Percentiles rank a stretch among this genome's conserved stretches.
Conservation (phyloP, 768 basidiomycete species). For the Pisolithus tinctorius region DNA sequence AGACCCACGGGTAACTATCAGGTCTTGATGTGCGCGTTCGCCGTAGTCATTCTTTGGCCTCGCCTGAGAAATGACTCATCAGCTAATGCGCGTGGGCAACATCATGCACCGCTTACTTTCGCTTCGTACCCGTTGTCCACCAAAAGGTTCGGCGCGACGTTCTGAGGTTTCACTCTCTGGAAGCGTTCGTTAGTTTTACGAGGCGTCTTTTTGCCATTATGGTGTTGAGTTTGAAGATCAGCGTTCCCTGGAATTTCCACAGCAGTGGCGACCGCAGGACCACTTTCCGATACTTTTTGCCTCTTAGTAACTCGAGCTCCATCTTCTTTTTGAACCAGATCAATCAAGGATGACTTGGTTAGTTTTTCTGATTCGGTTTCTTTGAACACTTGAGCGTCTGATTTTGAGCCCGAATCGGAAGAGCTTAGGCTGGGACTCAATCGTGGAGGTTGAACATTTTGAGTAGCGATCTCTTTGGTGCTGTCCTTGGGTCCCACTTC, state of each 20-base stretch:
- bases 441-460: constrained; percentile 3
- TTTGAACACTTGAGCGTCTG: constrained; percentile 9
- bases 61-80: constrained; percentile 34
- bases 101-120: constrained; percentile 45
- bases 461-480: neutral
- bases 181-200: constrained; percentile 61
- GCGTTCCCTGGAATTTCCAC: constrained; percentile 10
- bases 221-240: neutral
- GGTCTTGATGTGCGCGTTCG: constrained; percentile 72
- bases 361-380: constrained; percentile 1
- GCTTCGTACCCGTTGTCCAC: constrained; percentile 75
- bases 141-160: constrained; percentile 34
- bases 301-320: constrained; percentile 46
- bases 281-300: constrained; percentile 47
- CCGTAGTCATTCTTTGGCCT: constrained; percentile 80
- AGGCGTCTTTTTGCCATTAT: constrained; percentile 16
- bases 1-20: constrained; percentile 89
- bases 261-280: constrained; percentile 42
- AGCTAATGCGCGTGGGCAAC: neutral
- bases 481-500: neutral
- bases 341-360: neutral
- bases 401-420: constrained; percentile 25
- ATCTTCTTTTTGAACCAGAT: neutral
- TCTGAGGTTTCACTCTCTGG: constrained; percentile 66
- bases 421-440: constrained; percentile 3